Evolutionary conservation across 23 red algal genomes (phyloP).

Genomic region (Gracilaria gracilis): DNA sequence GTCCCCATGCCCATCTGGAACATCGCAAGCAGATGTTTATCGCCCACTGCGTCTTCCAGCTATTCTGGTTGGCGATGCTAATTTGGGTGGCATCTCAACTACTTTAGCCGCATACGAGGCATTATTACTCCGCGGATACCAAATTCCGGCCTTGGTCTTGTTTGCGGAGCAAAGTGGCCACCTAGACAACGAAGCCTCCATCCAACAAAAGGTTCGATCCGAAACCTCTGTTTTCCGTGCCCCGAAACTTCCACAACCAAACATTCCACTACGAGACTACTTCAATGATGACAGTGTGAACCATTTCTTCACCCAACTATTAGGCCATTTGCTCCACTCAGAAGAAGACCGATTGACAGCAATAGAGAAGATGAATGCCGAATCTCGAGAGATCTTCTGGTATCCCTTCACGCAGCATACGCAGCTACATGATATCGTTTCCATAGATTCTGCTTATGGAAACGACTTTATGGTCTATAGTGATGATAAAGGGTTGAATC

Average conservation of each 20-base stretch:
- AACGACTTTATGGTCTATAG: slow-evolving; percentile 67
- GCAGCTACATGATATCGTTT: slow-evolving; percentile 38
- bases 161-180: slow-evolving; percentile 18
- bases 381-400: slow-evolving; percentile 81
- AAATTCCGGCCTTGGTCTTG: slow-evolving; percentile 77
- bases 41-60: slow-evolving; percentile 82
- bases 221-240: slow-evolving; percentile 67
- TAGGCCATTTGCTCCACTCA: slow-evolving; percentile 19
- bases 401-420: slow-evolving; percentile 97
- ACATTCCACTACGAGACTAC: slow-evolving; percentile 51
- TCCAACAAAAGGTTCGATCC: slow-evolving; percentile 30
- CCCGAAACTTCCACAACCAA: slow-evolving; percentile 52
- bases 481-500: slow-evolving; percentile 14
- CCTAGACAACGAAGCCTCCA: slow-evolving; percentile 59
- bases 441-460: slow-evolving; percentile 89
- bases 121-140: slow-evolving; percentile 73
- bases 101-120: slow-evolving; percentile 93
- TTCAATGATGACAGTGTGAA: slow-evolving; percentile 49
- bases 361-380: slow-evolving; percentile 60
- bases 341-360: slow-evolving; percentile 18
- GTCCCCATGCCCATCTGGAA: slow-evolving; percentile 84
- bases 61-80: slow-evolving; percentile 85
- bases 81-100: slow-evolving; percentile 88
- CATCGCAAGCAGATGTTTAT: slow-evolving; percentile 86
- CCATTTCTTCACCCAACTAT: slow-evolving; percentile 43